These are phyloP conservation scores for Aspergillus hortae DNA, from an alignment of 2,329 filamentous ascomycete species.

Conservation along the genomic window DNA sequence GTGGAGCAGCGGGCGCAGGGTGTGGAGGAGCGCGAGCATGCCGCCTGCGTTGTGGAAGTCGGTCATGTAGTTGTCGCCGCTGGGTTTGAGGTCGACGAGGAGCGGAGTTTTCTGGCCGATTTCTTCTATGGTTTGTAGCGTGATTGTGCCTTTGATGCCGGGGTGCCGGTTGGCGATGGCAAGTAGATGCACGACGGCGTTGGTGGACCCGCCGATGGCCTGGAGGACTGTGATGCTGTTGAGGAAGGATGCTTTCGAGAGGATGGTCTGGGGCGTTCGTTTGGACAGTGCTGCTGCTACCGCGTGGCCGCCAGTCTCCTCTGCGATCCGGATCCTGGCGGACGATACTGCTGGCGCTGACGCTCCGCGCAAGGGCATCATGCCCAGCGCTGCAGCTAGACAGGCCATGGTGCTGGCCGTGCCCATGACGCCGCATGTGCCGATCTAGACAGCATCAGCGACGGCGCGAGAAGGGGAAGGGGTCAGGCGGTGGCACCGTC, in stretches of 20 bases:
- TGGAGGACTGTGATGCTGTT: slow-evolving; percentile 54
- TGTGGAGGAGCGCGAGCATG: slow-evolving; percentile 48
- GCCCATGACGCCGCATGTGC: slow-evolving; percentile 58
- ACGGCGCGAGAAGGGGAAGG: background rate
- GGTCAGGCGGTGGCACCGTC: slow-evolving; percentile 44
- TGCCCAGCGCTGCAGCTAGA: slow-evolving; percentile 49
- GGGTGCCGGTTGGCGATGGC: slow-evolving; percentile 55
- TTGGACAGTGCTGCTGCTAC: slow-evolving; percentile 41
- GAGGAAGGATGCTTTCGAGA: slow-evolving; percentile 47
- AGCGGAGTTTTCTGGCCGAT: slow-evolving; percentile 47
- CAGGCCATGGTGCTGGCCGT: slow-evolving; percentile 58
- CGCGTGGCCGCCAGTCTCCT: slow-evolving; percentile 51
- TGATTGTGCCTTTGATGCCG: slow-evolving; percentile 42
- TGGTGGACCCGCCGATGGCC: slow-evolving; percentile 56
- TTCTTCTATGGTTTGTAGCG: slow-evolving; percentile 46
- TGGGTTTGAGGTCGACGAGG: slow-evolving; percentile 52
- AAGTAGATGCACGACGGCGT: slow-evolving; percentile 53
- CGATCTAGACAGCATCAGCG: slow-evolving; percentile 26
- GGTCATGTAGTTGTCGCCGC: slow-evolving; percentile 54
- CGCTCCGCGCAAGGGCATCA: slow-evolving; percentile 53
- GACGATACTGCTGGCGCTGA: slow-evolving; percentile 54
- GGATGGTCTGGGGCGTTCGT: slow-evolving; percentile 42
- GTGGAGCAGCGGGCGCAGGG: slow-evolving; percentile 45
- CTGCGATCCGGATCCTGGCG: slow-evolving; percentile 50
- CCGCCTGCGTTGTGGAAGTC: slow-evolving; percentile 54